A percentile compares a stretch with the other conserved stretches of the same genome.
These are phyloP conservation scores for Zoysia matrella DNA, from an alignment of 202 grass and related monocot species.

Conservation along the genomic window DNA sequence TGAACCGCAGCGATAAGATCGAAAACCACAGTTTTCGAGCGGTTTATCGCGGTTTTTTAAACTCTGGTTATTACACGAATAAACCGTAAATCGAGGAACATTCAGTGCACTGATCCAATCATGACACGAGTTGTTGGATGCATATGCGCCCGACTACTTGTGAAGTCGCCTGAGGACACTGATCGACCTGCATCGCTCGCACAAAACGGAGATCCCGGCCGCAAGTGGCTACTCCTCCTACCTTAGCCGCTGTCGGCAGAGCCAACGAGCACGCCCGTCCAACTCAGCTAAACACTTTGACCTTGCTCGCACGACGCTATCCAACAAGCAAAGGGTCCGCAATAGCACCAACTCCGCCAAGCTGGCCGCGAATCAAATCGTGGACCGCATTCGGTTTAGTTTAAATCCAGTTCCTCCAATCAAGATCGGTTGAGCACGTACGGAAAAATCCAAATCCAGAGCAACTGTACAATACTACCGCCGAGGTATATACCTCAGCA, in stretches of 20 bases:
- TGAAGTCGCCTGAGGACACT: slow-evolving; percentile 38
- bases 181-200: neutral
- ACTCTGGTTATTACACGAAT: neutral
- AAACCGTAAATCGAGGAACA: neutral
- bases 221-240: slow-evolving; percentile 28
- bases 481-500: neutral
- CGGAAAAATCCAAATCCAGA: slow-evolving; percentile 35
- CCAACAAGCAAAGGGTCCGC: slow-evolving; percentile 36
- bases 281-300: slow-evolving; percentile 44
- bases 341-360: slow-evolving; percentile 13
- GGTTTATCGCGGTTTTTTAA: too few species aligned
- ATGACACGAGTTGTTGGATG: slow-evolving; percentile 33
- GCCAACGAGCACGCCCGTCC: slow-evolving; percentile 46
- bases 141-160: neutral
- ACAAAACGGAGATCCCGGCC: neutral
- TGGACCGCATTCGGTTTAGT: slow-evolving; percentile 21
- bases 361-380: slow-evolving; percentile 37
- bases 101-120: slow-evolving; percentile 25
- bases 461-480: slow-evolving; percentile 34
- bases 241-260: slow-evolving; percentile 3
- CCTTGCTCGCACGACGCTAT: slow-evolving; percentile 15
- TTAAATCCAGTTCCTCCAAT: slow-evolving; percentile 5
- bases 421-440: neutral
- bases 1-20: too few species aligned
- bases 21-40: too few species aligned